Conservation (phyloP, 164 flowering plant species). For the Malania oleifera region DNA sequence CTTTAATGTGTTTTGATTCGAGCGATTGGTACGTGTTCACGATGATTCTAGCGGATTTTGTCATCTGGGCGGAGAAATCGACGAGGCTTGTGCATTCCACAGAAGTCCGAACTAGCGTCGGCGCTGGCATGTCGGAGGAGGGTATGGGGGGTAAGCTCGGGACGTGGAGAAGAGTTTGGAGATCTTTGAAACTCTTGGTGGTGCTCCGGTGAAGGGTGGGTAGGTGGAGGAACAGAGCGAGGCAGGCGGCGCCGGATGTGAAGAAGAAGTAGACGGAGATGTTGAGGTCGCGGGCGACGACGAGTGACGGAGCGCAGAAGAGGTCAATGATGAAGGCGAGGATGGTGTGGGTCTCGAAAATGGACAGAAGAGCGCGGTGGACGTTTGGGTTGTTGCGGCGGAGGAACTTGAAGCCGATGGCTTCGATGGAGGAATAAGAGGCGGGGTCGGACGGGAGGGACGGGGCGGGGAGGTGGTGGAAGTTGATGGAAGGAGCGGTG, state of each 20-base stretch:
- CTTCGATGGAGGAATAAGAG: not conserved
- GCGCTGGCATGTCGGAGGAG: not conserved
- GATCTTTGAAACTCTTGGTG: constrained; percentile 17
- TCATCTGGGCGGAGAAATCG: not conserved
- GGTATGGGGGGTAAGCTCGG: not conserved
- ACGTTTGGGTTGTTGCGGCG: not conserved
- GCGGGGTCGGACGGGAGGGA: not conserved
- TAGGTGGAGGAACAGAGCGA: constrained; percentile 1
- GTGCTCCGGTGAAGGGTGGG: not conserved
- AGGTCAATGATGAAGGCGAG: constrained; percentile 7
- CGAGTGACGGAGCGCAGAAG: not conserved
- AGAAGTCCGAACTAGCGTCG: not conserved
- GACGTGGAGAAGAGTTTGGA: not conserved
- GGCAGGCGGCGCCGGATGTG: not conserved
- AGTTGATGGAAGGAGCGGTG: constrained; percentile 9
- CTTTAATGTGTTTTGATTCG: constrained; percentile 15
- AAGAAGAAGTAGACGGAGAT: constrained; percentile 4
- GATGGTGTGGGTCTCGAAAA: not conserved
- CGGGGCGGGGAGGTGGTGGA: constrained; percentile 28
- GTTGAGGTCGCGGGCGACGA: not conserved
- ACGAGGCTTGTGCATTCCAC: not conserved
- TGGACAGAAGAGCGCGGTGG: not conserved
- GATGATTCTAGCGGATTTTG: constrained; percentile 23
- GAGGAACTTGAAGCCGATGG: not conserved
- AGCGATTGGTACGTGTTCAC: constrained; percentile 30